Conservation (phyloP, 495 filamentous ascomycete genomes). For the Rhypophila decipiens region DNA sequence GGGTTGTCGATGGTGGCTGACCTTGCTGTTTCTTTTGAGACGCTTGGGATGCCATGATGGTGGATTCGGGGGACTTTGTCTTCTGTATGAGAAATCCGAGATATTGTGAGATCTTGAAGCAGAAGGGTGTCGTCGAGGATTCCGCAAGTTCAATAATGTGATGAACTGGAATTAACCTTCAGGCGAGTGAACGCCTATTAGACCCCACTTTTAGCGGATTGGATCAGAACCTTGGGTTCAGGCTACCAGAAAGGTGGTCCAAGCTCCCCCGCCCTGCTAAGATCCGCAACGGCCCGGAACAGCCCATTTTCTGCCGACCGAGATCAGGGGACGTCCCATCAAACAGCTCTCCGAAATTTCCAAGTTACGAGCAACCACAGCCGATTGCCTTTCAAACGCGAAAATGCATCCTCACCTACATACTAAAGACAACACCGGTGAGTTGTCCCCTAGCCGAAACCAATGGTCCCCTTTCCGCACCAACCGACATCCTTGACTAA, state of each 20-base stretch:
- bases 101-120: no score
- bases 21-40: slow-evolving; percentile 79
- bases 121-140: no score
- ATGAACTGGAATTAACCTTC: no score
- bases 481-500: slow-evolving; percentile 1
- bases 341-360: neutral
- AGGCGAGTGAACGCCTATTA: no score
- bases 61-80: neutral
- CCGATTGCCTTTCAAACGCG: slow-evolving; percentile 18
- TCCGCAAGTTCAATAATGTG: no score
- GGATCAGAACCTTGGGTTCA: no score
- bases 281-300: neutral
- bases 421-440: slow-evolving; percentile 83
- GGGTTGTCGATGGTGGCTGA: slow-evolving; percentile 26
- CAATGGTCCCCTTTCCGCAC: neutral
- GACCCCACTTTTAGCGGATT: no score
- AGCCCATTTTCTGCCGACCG: neutral
- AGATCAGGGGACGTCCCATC: neutral
- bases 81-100: neutral
- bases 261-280: neutral
- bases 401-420: slow-evolving; percentile 98
- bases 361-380: neutral
- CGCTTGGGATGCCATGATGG: slow-evolving; percentile 35
- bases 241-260: slow-evolving; percentile 2
- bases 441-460: slow-evolving; percentile 6